A percentile compares a stretch with the other conserved stretches of the same genome.
phyloP scores from a whole-genome alignment of 2,329 filamentous ascomycete species.

The Apiospora aurea region DNA sequence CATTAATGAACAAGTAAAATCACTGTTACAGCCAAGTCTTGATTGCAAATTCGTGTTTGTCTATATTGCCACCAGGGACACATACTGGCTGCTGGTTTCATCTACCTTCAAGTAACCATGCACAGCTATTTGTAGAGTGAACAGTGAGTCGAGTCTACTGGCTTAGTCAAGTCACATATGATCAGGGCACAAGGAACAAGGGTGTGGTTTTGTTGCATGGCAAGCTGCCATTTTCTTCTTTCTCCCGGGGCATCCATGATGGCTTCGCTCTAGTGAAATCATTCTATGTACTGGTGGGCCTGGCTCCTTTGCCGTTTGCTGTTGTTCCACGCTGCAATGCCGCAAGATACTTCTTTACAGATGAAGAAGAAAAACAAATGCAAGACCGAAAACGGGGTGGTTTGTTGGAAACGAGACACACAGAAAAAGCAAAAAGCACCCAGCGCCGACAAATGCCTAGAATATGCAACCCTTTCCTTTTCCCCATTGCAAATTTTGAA shows the following conservation, averaged over 20 bases:
- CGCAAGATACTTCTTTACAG: conserved; percentile 15
- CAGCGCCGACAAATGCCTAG: conserved; percentile 19
- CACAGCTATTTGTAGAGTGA: background rate
- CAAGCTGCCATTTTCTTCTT: background rate
- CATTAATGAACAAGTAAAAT: background rate
- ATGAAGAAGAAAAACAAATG: background rate
- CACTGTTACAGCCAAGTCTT: background rate
- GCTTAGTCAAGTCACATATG: background rate
- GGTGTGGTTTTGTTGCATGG: background rate
- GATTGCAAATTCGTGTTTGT: background rate
- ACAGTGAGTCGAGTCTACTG: background rate
- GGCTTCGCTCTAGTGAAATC: conserved; percentile 21
- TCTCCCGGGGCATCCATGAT: conserved; percentile 1
- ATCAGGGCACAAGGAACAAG: background rate
- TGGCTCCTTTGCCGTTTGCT: conserved; percentile 1
- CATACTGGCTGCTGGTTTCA: background rate
- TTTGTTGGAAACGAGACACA: background rate
- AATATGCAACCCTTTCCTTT: background rate
- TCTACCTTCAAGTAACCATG: background rate
- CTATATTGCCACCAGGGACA: background rate
- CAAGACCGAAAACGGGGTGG: background rate
- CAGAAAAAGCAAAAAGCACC: conserved; percentile 14
- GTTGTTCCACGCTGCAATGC: conserved; percentile 10
- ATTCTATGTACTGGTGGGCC: conserved; percentile 15
- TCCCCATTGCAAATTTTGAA: background rate